These are phyloP conservation scores for Exophiala viscosa DNA, from an alignment of 2,329 filamentous ascomycete genomes.

Conservation along the genomic window DNA sequence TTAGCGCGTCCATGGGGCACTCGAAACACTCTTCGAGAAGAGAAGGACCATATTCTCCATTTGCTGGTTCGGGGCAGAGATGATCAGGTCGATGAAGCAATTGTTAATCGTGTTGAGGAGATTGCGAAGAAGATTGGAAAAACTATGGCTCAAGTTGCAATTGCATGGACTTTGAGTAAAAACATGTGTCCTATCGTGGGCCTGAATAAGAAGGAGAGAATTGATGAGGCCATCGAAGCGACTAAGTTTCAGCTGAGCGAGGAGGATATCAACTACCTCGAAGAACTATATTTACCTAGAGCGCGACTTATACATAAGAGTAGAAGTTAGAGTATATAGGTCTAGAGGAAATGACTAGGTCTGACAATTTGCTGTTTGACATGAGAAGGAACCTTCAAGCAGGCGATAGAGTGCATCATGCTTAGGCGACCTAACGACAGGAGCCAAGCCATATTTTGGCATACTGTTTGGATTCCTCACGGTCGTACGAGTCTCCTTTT, in stretches of 20 bases:
- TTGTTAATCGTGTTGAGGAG: constrained; percentile 55
- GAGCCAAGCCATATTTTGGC: too few relatives aligned
- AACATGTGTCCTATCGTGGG: constrained; percentile 60
- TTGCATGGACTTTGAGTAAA: constrained; percentile 59
- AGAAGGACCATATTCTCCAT: constrained; percentile 43
- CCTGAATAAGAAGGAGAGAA: constrained; percentile 54
- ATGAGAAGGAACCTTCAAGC: too few relatives aligned
- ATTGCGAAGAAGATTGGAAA: constrained; percentile 55
- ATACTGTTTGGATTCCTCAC: too few relatives aligned
- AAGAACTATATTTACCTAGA: constrained; percentile 60
- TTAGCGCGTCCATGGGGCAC: constrained; percentile 46
- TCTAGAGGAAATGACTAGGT: too few relatives aligned
- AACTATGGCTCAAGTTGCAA: constrained; percentile 61
- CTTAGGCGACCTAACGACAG: too few relatives aligned
- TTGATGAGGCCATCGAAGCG: constrained; percentile 58
- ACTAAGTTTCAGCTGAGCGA: constrained; percentile 48
- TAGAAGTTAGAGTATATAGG: too few relatives aligned
- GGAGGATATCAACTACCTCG: constrained; percentile 60
- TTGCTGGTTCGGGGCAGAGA: constrained; percentile 40
- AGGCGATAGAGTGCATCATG: too few relatives aligned
- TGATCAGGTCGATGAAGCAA: constrained; percentile 49
- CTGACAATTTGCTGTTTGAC: too few relatives aligned
- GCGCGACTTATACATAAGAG: too few relatives aligned
- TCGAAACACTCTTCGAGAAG: constrained; percentile 42
- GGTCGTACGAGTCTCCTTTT: too few relatives aligned